Evolutionary conservation across 208 protist genomes (phyloP).

Genomic region (Zelonia costaricensis): DNA sequence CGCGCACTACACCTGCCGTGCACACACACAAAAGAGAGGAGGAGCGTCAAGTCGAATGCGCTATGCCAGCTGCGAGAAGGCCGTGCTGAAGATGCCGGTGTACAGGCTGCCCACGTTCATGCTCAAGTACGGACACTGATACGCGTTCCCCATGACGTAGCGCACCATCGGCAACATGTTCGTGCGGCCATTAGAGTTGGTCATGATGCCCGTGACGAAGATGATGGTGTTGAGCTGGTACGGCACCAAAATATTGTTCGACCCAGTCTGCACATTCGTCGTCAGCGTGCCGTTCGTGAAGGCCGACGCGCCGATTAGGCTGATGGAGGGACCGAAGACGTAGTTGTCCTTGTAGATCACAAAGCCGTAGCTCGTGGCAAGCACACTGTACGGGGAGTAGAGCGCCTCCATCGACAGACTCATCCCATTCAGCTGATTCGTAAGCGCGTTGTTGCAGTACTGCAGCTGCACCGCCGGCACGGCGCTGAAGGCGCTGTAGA

Average conservation of each 20-base stretch:
- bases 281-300: conserved; percentile 11
- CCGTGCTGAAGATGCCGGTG: neutral
- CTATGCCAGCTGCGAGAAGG: conserved; percentile 6
- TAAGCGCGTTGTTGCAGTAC: conserved; percentile 19
- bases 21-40: neutral
- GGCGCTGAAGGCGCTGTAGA: conserved; percentile 19
- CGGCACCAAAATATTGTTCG: conserved; percentile 15
- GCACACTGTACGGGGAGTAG: conserved; percentile 12
- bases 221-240: conserved; percentile 20
- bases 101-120: conserved; percentile 5
- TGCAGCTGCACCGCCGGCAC: conserved; percentile 17
- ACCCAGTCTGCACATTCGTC: conserved; percentile 11
- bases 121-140: conserved; percentile 22
- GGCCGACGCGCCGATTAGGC: conserved; percentile 25
- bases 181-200: neutral
- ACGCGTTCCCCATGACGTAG: conserved; percentile 19
- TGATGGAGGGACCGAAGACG: conserved; percentile 21
- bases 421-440: conserved; percentile 10
- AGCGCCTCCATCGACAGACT: conserved; percentile 27
- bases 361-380: conserved; percentile 10
- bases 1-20: too few species aligned
- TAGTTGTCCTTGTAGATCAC: conserved; percentile 24
- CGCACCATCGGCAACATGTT: conserved; percentile 26
- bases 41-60: neutral
- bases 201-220: conserved; percentile 19